A percentile compares a stretch with the other conserved stretches of the same genome.
Conservation (phyloP, 108 stramenopile genomes). For the Skeletonema grethae region DNA sequence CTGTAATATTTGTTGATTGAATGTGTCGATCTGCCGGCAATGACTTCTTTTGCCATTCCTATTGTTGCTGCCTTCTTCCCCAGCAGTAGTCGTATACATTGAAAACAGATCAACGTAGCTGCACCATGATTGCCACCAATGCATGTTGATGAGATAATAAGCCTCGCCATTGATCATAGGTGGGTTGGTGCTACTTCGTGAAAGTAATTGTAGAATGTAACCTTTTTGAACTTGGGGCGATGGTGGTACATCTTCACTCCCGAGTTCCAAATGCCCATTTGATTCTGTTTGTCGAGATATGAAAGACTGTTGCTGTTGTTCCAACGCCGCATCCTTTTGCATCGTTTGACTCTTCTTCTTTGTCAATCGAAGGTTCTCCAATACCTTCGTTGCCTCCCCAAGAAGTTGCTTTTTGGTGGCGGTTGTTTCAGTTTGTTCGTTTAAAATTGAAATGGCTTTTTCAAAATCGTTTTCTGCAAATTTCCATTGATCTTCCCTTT, state of each 20-base stretch:
- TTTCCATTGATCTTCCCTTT: not conserved
- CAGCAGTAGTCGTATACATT: constrained; percentile 5
- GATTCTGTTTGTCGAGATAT: not conserved
- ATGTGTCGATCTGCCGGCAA: constrained; percentile 6
- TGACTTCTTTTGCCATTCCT: not conserved
- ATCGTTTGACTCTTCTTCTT: not conserved
- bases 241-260: not conserved
- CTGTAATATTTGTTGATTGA: constrained; percentile 22
- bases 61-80: not conserved
- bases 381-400: constrained; percentile 3
- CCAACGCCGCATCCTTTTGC: not conserved
- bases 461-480: not conserved
- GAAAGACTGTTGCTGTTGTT: not conserved
- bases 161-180: constrained; percentile 57
- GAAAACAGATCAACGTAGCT: constrained; percentile 59
- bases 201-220: constrained; percentile 14
- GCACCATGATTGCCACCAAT: constrained; percentile 82
- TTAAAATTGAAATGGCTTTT: not conserved
- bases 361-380: constrained; percentile 12
- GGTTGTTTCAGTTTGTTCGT: constrained; percentile 1
- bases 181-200: constrained; percentile 4
- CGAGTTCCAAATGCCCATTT: not conserved
- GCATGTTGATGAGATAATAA: constrained; percentile 70
- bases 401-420: constrained; percentile 6
- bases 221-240: constrained; percentile 9